A percentile compares a stretch with the other conserved stretches of the same genome.
Evolutionary conservation across 345 rosid species (phyloP).

Genomic region (Gossypium australe): DNA sequence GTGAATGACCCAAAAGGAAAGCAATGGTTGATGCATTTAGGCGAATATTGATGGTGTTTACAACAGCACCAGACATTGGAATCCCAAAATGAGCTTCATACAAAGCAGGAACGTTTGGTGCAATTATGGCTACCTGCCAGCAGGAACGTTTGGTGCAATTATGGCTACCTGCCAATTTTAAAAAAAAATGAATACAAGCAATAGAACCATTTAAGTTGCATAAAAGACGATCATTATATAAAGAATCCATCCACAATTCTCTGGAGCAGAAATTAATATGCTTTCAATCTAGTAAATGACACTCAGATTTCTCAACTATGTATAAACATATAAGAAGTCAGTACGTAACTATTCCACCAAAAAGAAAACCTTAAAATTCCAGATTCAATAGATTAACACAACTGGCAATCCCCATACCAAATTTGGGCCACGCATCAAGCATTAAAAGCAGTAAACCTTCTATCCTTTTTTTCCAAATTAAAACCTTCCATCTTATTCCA

Average conservation of each 20-base stretch:
- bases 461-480: no score
- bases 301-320: not conserved
- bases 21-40: constrained; percentile 69
- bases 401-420: not conserved
- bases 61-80: constrained; percentile 88
- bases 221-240: not conserved
- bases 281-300: not conserved
- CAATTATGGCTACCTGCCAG: constrained; percentile 80
- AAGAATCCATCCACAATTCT: not conserved
- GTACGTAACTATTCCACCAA: not conserved
- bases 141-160: constrained; percentile 85
- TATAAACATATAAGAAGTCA: not conserved
- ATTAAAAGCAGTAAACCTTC: not conserved
- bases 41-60: constrained; percentile 73
- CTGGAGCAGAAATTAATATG: not conserved
- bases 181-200: not conserved
- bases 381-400: not conserved
- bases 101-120: constrained; percentile 81
- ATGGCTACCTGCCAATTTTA: constrained; percentile 83
- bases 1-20: constrained; percentile 77
- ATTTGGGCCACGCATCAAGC: not conserved
- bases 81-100: constrained; percentile 91
- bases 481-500: not conserved
- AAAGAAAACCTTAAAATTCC: not conserved
- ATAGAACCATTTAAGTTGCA: constrained; percentile 1